Conservation (phyloP, 2,329 filamentous ascomycete genomes). For the Lasiodiplodia citricola region DNA sequence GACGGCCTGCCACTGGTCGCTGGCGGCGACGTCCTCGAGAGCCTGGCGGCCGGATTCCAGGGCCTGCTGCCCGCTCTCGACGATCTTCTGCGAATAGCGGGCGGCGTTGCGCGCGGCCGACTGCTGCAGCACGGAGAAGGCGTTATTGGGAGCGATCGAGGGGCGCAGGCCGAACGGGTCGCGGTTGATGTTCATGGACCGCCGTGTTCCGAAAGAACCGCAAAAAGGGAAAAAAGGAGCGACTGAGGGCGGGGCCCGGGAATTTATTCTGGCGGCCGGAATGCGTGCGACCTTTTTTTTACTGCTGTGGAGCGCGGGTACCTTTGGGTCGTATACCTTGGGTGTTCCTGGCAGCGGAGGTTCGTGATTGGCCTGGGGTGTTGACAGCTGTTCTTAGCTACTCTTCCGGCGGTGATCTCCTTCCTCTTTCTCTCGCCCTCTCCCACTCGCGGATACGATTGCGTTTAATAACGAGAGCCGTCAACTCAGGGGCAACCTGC, state of each 20-base stretch:
- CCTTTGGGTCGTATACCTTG: neutral
- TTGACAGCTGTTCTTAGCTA: slow-evolving; percentile 20
- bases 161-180: slow-evolving; percentile 53
- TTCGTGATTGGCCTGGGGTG: slow-evolving; percentile 21
- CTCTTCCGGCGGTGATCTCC: slow-evolving; percentile 5
- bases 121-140: slow-evolving; percentile 40
- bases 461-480: neutral
- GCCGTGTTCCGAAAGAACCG: neutral
- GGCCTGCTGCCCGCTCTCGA: slow-evolving; percentile 39
- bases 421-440: slow-evolving; percentile 17
- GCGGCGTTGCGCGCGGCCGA: slow-evolving; percentile 37
- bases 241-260: slow-evolving; percentile 15
- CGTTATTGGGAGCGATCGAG: slow-evolving; percentile 35
- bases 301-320: slow-evolving; percentile 3
- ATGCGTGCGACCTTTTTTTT: neutral
- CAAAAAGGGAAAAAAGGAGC: slow-evolving; percentile 4
- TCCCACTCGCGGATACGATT: slow-evolving; percentile 10
- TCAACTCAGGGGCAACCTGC: neutral
- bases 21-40: slow-evolving; percentile 38
- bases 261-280: slow-evolving; percentile 4
- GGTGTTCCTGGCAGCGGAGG: neutral
- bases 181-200: slow-evolving; percentile 38
- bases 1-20: slow-evolving; percentile 30
- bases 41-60: slow-evolving; percentile 41
- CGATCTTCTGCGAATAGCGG: slow-evolving; percentile 32